Conservation (phyloP, 805 yeast genomes). For the Yamadazyma phyllophila region DNA sequence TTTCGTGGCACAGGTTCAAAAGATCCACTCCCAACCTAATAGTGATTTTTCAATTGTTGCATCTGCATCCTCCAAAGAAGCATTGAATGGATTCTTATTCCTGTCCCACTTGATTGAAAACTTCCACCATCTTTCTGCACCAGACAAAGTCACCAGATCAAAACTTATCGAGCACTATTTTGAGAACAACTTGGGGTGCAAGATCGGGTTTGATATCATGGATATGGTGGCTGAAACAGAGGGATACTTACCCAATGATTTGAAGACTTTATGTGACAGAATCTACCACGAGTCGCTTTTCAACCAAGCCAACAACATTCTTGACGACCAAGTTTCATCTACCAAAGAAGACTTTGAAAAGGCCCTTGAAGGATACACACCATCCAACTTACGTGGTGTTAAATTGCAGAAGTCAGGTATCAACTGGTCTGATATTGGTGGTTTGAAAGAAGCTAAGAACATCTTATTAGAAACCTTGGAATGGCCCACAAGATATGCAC, state of each 20-base stretch:
- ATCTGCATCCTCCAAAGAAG: conserved; percentile 61
- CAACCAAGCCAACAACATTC: conserved; percentile 10
- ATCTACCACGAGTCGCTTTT: conserved; percentile 52
- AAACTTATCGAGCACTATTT: conserved; percentile 44
- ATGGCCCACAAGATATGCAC: conserved; percentile 97
- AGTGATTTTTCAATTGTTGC: conserved; percentile 56
- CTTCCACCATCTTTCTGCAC: conserved; percentile 58
- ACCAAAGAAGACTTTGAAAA: conserved; percentile 44
- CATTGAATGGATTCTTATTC: conserved; percentile 57
- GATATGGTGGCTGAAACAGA: conserved; percentile 67
- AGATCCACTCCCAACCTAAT: conserved; percentile 43
- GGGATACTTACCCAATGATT: conserved; percentile 84
- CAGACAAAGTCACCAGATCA: conserved; percentile 61
- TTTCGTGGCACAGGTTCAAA: conserved; percentile 44
- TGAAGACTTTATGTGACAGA: conserved; percentile 69
- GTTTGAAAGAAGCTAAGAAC: conserved; percentile 71
- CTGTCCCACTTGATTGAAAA: conserved; percentile 72
- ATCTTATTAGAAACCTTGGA: conserved; percentile 83
- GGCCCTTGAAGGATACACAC: conserved; percentile 69
- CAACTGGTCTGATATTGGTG: conserved; percentile 89
- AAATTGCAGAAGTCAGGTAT: conserved; percentile 74
- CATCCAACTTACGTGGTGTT: conserved; percentile 82
- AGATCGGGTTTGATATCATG: conserved; percentile 42
- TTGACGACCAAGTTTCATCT: conserved; percentile 12
- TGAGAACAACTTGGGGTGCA: conserved; percentile 23